Percentiles rank a stretch among this genome's conserved stretches.
These are phyloP conservation scores for Pachysandra terminalis DNA, from an alignment of 164 flowering plant genomes.

Conservation along the genomic window DNA sequence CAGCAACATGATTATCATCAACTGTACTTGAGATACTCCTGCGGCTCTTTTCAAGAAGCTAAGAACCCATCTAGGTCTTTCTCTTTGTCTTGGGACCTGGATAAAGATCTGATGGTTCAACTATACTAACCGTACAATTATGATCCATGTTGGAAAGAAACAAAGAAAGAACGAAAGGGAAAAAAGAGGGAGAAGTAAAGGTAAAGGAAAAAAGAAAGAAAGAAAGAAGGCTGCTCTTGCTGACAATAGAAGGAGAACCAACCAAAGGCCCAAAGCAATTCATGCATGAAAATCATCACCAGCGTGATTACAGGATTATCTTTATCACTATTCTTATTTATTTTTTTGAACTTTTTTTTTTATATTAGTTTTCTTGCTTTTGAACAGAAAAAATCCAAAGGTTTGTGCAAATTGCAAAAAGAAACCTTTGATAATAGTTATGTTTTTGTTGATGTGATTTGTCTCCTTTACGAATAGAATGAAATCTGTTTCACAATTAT, in stretches of 20 bases:
- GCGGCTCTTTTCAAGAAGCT: slow-evolving; percentile 25
- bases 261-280: slow-evolving; percentile 37
- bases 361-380: slow-evolving; percentile 11
- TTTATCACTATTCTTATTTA: slow-evolving; percentile 25
- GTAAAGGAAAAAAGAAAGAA: slow-evolving; percentile 12
- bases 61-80: slow-evolving; percentile 16
- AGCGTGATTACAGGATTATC: slow-evolving; percentile 48
- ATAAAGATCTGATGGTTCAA: slow-evolving; percentile 19
- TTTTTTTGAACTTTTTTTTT: slow-evolving; percentile 15
- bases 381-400: slow-evolving; percentile 20
- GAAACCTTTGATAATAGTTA: slow-evolving; percentile 17
- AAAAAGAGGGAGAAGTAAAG: slow-evolving; percentile 13
- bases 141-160: slow-evolving; percentile 35
- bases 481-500: background rate
- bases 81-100: slow-evolving; percentile 8
- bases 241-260: slow-evolving; percentile 44
- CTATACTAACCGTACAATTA: slow-evolving; percentile 40
- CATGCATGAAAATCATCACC: slow-evolving; percentile 72
- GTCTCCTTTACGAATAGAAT: background rate
- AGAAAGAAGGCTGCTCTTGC: slow-evolving; percentile 54
- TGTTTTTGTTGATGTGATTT: slow-evolving; percentile 13
- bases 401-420: slow-evolving; percentile 29
- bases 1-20: slow-evolving; percentile 34
- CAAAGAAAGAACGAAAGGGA: slow-evolving; percentile 27
- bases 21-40: slow-evolving; percentile 23